phyloP scores from a whole-genome alignment of 345 rosid species.

The Dovyalis caffra region DNA sequence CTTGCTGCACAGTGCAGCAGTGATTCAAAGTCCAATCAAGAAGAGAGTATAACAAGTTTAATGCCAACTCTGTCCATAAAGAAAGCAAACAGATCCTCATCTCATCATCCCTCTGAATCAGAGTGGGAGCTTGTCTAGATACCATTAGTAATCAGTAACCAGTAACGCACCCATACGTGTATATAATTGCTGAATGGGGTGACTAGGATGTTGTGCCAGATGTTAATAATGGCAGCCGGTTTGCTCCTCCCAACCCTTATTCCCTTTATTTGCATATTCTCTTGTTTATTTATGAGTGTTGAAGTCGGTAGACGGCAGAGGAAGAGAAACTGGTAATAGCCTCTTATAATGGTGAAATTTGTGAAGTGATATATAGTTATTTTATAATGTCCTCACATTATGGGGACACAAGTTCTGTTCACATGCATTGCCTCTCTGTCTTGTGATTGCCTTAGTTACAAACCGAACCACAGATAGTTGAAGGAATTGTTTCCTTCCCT shows the following conservation, averaged over 20 bases:
- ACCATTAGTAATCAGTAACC: not conserved
- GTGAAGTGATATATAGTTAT: not conserved
- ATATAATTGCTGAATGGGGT: constrained; percentile 7
- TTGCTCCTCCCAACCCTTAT: not conserved
- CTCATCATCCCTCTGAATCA: constrained; percentile 38
- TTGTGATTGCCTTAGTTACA: not conserved
- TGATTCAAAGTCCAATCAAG: constrained; percentile 22
- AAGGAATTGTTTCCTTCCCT: not conserved
- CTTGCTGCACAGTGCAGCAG: constrained; percentile 43
- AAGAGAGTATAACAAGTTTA: constrained; percentile 16
- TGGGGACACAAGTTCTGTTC: not conserved
- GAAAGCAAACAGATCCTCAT: constrained; percentile 21
- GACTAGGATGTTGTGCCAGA: constrained; percentile 4
- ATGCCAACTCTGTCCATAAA: constrained; percentile 24
- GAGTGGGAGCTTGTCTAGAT: constrained; percentile 83
- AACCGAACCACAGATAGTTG: not conserved
- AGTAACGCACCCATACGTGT: not conserved
- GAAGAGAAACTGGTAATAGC: not conserved
- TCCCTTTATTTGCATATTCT: not conserved
- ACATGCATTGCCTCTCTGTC: not conserved
- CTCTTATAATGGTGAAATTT: not conserved
- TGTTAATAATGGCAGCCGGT: constrained; percentile 17
- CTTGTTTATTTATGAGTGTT: not conserved
- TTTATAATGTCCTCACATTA: not conserved
- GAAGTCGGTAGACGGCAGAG: not conserved